Conservation (phyloP, 371 early-diverging fungal species). For the Phascolomyces articulosus region DNA sequence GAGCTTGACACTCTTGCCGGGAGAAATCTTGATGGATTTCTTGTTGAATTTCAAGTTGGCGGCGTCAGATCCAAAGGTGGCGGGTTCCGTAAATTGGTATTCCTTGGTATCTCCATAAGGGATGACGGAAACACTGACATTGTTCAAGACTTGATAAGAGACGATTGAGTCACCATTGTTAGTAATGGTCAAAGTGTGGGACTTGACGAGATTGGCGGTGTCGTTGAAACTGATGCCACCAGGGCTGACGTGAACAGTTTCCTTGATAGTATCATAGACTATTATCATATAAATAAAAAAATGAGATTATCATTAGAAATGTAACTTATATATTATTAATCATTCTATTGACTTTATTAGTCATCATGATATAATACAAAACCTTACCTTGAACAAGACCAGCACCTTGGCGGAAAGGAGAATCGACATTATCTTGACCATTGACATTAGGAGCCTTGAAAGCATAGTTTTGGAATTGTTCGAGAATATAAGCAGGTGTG, state of each 20-base stretch:
- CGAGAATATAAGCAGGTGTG: slow-evolving; percentile 22
- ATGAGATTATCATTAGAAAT: too few relatives aligned
- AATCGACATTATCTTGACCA: slow-evolving; percentile 20
- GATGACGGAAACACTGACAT: slow-evolving; percentile 38
- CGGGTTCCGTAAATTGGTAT: slow-evolving; percentile 16
- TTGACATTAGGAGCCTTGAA: slow-evolving; percentile 28
- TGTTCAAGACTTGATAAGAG: slow-evolving; percentile 50
- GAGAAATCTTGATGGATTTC: slow-evolving; percentile 30
- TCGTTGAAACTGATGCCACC: slow-evolving; percentile 67
- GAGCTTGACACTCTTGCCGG: slow-evolving; percentile 41
- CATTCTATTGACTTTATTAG: too few relatives aligned
- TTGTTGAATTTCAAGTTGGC: slow-evolving; percentile 33
- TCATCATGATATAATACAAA: too few relatives aligned
- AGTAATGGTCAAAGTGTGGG: slow-evolving; percentile 50
- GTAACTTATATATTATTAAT: too few relatives aligned
- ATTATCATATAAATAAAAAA: neutral
- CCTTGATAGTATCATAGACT: slow-evolving; percentile 55
- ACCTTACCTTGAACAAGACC: slow-evolving; percentile 63
- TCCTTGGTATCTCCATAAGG: slow-evolving; percentile 25
- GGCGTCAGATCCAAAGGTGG: slow-evolving; percentile 13
- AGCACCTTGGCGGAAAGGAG: slow-evolving; percentile 62
- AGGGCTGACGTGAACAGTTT: slow-evolving; percentile 57
- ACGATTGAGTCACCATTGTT: slow-evolving; percentile 55
- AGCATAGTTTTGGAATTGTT: slow-evolving; percentile 54
- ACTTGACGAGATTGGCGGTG: slow-evolving; percentile 39